Percentiles rank a stretch among this genome's conserved stretches.
phyloP scores from a whole-genome alignment of 1,284 basidiomycete species.

The Ustanciosporium gigantosporum region DNA sequence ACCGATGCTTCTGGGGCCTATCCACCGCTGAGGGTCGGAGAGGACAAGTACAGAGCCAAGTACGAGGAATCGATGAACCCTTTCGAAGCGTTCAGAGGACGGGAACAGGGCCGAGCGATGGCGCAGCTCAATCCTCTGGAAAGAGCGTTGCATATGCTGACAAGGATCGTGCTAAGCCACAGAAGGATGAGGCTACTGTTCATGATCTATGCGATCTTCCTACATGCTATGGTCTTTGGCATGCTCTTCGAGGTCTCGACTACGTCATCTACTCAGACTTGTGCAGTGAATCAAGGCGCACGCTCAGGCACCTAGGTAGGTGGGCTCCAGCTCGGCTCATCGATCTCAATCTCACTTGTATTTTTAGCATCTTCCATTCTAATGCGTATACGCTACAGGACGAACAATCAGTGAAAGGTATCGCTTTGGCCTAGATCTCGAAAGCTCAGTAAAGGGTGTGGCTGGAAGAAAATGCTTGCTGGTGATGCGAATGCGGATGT shows the following conservation, averaged over 20 bases:
- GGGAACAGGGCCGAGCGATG: constrained; percentile 88
- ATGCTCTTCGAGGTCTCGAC: constrained; percentile 62
- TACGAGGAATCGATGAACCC: constrained; percentile 98
- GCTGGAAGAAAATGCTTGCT: too few relatives aligned
- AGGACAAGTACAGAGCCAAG: constrained; percentile 77
- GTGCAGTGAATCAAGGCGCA: constrained; percentile 9
- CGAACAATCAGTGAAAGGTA: too few relatives aligned
- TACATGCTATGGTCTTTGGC: constrained; percentile 79
- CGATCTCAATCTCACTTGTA: too few relatives aligned
- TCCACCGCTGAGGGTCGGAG: constrained; percentile 47
- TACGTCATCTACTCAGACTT: constrained; percentile 15
- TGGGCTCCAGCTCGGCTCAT: too few relatives aligned
- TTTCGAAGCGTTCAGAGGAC: constrained; percentile 91
- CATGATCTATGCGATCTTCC: constrained; percentile 75
- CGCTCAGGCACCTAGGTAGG: too few relatives aligned
- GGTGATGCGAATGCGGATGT: too few relatives aligned
- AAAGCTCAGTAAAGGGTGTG: too few relatives aligned
- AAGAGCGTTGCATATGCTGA: constrained; percentile 80
- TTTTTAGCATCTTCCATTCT: too few relatives aligned
- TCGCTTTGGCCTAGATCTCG: too few relatives aligned
- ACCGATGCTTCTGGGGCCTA: constrained; percentile 21
- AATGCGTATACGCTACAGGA: too few relatives aligned
- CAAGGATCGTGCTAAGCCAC: constrained; percentile 82
- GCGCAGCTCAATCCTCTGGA: constrained; percentile 90
- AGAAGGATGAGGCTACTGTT: constrained; percentile 72